Evolutionary conservation across 495 filamentous ascomycete species (phyloP), one percentile per base, ranked within the genome.

Genomic region (Chaetomidium leptoderma): DNA sequence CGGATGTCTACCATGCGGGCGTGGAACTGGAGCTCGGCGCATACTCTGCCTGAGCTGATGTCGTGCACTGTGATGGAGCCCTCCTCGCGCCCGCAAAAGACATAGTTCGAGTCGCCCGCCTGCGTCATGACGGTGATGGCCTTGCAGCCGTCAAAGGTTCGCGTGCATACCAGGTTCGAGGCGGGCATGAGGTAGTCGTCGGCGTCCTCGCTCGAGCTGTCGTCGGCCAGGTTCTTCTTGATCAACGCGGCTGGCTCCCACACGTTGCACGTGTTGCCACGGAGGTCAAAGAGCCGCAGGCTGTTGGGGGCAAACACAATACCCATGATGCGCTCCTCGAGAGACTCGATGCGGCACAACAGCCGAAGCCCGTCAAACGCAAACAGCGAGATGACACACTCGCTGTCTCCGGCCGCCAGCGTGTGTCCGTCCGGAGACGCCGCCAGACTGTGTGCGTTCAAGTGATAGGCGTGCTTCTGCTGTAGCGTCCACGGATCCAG

Each of bases 201-300:
- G 0, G 49, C 35, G 16, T 60, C 56, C 42, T 68, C 57, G 29
- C 58, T 66, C 27, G 63, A 63, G 33, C 40, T 58, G 29, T 66
- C 63, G 42, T 66, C 63, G 6, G 48, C 37, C 30, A 55, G 6
- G 46, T 61, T 63, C 37, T 61, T 62, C 32, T 56, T 58, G 45
- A 67, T 53, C 10, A 67, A 54, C 11, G 55, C 52, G 19, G 59
- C 40, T 6, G 65, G 65, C 46, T 67, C 62, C 65, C 62, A 67
- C 3, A 65, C 57, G 35, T 63, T 67, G 44, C 59, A 63, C 1
- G 53, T 52, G 13, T 52, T 53, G 11, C 58, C 62, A 7, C 59
- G 19, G 26, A 67, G 35, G 29, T 63, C 57, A 19, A 62, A 67
- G 32, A 67, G 60, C 7, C 64, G 43, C 23, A 63, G 45, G 17